Percentiles rank a stretch among this genome's conserved stretches.
These are phyloP conservation scores for Cladophialophora exuberans DNA, from an alignment of 2,329 filamentous ascomycete species.

Conservation along the genomic window DNA sequence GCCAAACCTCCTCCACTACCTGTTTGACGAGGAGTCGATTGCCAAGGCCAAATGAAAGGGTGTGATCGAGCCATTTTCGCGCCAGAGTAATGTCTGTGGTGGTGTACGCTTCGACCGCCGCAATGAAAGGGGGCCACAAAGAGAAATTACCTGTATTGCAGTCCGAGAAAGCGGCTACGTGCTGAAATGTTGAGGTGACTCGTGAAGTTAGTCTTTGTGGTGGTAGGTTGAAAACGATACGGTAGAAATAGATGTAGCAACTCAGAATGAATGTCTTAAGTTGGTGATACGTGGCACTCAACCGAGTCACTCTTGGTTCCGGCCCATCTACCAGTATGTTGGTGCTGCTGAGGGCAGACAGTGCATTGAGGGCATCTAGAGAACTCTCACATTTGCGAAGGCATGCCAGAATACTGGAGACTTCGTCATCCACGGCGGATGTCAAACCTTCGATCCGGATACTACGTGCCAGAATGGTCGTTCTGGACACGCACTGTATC, in stretches of 20 bases:
- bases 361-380: too few relatives aligned
- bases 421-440: too few relatives aligned
- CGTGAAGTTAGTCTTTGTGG: conserved; percentile 23
- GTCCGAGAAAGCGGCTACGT: conserved; percentile 21
- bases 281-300: conserved; percentile 19
- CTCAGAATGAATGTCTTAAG: conserved; percentile 27
- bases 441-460: not conserved
- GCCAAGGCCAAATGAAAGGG: conserved; percentile 15
- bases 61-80: conserved; percentile 5
- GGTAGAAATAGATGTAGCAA: conserved; percentile 30
- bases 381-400: too few relatives aligned
- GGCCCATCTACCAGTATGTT: too few relatives aligned
- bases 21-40: conserved; percentile 9
- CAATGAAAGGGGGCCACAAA: conserved; percentile 33
- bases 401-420: too few relatives aligned
- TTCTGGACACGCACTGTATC: conserved; percentile 28
- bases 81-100: conserved; percentile 13
- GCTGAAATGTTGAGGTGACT: conserved; percentile 22
- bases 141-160: conserved; percentile 28
- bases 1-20: conserved; percentile 18
- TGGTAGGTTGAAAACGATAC: conserved; percentile 26
- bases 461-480: conserved; percentile 12
- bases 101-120: conserved; percentile 31
- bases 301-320: too few relatives aligned
- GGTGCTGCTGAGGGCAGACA: too few relatives aligned